Percentiles rank a stretch among this genome's conserved stretches.
These are phyloP conservation scores for Malassezia slooffiae DNA, from an alignment of 1,284 basidiomycete genomes.

Conservation along the genomic window DNA sequence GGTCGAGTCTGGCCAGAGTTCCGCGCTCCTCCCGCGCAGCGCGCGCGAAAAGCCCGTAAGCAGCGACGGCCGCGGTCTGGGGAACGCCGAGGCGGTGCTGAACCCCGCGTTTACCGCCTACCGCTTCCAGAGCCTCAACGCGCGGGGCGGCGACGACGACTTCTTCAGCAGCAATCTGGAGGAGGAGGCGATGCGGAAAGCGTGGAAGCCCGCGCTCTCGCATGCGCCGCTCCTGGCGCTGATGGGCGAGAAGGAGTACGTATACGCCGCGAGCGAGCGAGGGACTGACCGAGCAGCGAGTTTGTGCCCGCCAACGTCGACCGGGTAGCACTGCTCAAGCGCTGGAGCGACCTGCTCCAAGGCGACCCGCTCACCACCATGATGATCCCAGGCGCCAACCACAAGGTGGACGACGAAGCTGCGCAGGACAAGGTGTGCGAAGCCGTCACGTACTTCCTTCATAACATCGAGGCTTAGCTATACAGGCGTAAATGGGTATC, in stretches of 20 bases:
- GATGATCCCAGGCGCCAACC: conserved; percentile 25
- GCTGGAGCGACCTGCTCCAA: conserved; percentile 19
- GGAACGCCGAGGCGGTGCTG: conserved; percentile 23
- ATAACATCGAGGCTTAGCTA: not conserved
- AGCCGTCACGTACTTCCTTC: conserved; percentile 15
- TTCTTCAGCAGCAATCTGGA: conserved; percentile 32
- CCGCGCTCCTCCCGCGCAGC: conserved; percentile 15
- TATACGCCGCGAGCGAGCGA: too few relatives aligned
- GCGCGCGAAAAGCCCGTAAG: conserved; percentile 6
- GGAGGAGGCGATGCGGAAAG: conserved; percentile 14
- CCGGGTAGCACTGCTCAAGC: conserved; percentile 12
- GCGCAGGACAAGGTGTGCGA: conserved; percentile 22
- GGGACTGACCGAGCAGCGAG: conserved; percentile 18
- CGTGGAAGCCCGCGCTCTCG: conserved; percentile 1
- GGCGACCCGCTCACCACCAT: conserved; percentile 11
- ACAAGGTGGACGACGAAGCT: conserved; percentile 22
- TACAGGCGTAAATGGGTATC: not conserved
- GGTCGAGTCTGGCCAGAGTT: conserved; percentile 8
- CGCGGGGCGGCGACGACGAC: conserved; percentile 33
- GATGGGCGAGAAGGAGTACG: conserved; percentile 32
- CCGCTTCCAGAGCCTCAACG: conserved; percentile 30
- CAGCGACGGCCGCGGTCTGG: conserved; percentile 6
- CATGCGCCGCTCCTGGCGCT: conserved; percentile 23
- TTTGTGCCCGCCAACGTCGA: conserved; percentile 19
- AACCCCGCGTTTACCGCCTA: conserved; percentile 36